These are phyloP conservation scores for Camellia lanceoleosa DNA, from an alignment of 148 eudicot genomes.

Conservation along the genomic window DNA sequence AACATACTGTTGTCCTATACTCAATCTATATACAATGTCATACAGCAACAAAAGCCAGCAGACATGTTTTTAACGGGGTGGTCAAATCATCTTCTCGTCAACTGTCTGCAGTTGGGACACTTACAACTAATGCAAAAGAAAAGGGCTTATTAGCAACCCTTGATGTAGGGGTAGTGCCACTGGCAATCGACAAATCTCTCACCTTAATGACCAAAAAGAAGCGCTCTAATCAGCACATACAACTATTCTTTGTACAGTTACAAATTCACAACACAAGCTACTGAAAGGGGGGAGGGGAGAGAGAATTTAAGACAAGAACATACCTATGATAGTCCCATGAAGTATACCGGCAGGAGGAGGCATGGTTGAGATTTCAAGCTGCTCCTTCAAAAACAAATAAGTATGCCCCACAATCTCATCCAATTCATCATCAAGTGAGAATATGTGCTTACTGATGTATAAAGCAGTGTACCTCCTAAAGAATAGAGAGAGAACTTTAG, in stretches of 20 bases:
- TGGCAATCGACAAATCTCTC: background rate
- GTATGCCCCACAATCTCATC: conserved; percentile 72
- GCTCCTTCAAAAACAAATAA: conserved; percentile 68
- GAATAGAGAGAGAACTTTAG: conserved; percentile 4
- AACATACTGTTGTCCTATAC: no score
- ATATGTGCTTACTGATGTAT: conserved; percentile 50
- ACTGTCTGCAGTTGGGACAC: no score
- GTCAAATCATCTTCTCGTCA: background rate
- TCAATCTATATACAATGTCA: background rate
- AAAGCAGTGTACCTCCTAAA: conserved; percentile 75
- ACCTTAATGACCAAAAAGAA: background rate
- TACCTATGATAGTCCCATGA: conserved; percentile 77
- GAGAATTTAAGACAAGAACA: background rate
- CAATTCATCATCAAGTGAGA: conserved; percentile 36
- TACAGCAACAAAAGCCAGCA: no score
- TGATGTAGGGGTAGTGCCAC: background rate
- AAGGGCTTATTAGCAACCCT: background rate
- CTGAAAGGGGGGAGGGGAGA: background rate
- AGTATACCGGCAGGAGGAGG: conserved; percentile 64
- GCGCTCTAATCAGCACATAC: background rate
- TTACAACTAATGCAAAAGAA: no score
- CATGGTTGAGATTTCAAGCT: conserved; percentile 61
- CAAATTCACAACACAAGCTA: conserved; percentile 6
- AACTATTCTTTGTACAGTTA: background rate
- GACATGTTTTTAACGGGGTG: no score